phyloP scores from a whole-genome alignment of 129 eudicot genomes.

The Oenanthe sinensis region DNA sequence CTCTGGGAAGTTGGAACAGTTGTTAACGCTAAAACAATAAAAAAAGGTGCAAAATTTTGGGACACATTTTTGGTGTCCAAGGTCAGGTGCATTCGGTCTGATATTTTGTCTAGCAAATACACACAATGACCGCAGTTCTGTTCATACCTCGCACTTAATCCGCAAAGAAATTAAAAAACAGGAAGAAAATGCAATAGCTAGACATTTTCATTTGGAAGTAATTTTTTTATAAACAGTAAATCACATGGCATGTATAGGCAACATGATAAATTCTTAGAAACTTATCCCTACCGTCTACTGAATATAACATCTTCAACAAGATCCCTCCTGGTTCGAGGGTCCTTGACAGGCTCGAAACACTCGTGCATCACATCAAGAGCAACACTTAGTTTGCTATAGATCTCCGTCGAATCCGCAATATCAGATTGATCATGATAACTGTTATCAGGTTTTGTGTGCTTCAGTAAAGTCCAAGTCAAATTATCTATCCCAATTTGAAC shows the following conservation, averaged over 20 bases:
- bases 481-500: conserved; percentile 55
- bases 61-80: not conserved
- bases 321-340: conserved; percentile 69
- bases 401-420: conserved; percentile 36
- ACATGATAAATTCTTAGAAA: not conserved
- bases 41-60: not conserved
- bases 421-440: conserved; percentile 13
- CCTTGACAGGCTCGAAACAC: conserved; percentile 84
- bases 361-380: conserved; percentile 88
- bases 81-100: not conserved
- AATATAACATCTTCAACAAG: conserved; percentile 84
- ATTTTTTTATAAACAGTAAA: not conserved
- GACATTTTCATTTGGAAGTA: not conserved
- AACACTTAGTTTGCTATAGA: conserved; percentile 63
- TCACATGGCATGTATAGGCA: not conserved
- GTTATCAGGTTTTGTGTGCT: conserved; percentile 29
- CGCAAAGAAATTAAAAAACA: too few relatives aligned
- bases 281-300: conserved; percentile 46
- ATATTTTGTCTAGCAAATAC: not conserved
- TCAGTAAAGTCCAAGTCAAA: conserved; percentile 73
- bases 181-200: not conserved
- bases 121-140: not conserved
- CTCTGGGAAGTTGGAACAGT: not conserved
- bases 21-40: not conserved
- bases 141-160: not conserved